These are phyloP conservation scores for Triadica sebifera DNA, from an alignment of 345 rosid genomes.

Conservation along the genomic window DNA sequence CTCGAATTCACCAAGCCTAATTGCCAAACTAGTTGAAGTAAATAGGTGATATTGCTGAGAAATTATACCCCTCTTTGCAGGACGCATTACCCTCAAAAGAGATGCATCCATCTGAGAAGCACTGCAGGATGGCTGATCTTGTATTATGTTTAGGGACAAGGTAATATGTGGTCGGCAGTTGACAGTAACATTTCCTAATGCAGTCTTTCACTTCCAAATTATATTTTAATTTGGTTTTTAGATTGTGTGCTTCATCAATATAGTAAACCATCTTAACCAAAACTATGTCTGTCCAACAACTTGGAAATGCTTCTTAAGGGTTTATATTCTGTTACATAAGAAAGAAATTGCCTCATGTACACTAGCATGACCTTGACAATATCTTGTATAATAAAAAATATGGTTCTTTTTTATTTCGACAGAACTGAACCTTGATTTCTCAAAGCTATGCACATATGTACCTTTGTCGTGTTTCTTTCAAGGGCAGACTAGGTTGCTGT, in stretches of 20 bases:
- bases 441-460: neutral
- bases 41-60: slow-evolving; percentile 2
- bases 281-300: neutral
- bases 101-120: slow-evolving; percentile 82
- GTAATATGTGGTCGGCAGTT: slow-evolving; percentile 25
- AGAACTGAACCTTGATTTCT: neutral
- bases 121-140: slow-evolving; percentile 86
- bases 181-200: neutral
- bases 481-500: neutral
- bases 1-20: neutral
- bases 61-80: slow-evolving; percentile 34
- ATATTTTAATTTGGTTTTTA: neutral
- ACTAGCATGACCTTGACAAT: neutral
- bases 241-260: neutral
- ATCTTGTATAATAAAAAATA: neutral
- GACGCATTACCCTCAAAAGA: slow-evolving; percentile 87
- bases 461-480: neutral
- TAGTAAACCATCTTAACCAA: neutral
- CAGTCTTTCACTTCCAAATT: neutral
- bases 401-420: neutral
- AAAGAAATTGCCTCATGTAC: neutral
- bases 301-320: neutral
- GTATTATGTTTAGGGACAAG: slow-evolving; percentile 95
- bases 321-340: neutral
- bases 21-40: neutral